Base-by-base conservation (phyloP, 352 stramenopile species). In the Phytophthora constricta region DNA sequence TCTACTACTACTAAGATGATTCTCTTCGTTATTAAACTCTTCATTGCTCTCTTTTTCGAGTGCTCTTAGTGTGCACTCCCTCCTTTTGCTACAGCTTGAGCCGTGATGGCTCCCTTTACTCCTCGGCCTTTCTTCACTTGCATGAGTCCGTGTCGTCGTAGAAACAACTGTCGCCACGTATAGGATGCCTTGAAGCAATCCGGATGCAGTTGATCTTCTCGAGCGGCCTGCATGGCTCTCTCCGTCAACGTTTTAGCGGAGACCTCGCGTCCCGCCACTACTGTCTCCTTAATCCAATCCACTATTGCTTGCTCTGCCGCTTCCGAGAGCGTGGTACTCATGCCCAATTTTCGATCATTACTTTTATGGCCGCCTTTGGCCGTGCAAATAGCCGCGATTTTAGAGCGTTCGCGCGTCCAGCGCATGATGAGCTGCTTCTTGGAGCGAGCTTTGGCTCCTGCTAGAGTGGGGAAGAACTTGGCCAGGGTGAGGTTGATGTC, bases 1-100 rank as follows among this genome's bases (percentile, higher is more conserved):
- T 90, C 41, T 89, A 89, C 67, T 92, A 92, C 67, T 89, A 89
- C 62, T 92, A 80, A 62, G 7, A 4, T n/a, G n/a, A 17, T 27
- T 47, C 33, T 46, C n/a, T n/a, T n/a, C n/a, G n/a, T n/a, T n/a
- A n/a, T n/a, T n/a, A n/a, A n/a, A n/a, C n/a, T n/a, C n/a, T n/a
- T 37, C 31, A 37, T 37, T 37, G 19, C 50, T 41, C 22, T 31
- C 34, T 57, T n/a, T 11, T 33, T 26, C 11, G 13, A 37, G 13
- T 34, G 14, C 5, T 5, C 20, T 43, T 25, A 50, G 13, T 50
- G 20, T 28, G 25, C 20, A 34, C 31, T n/a, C 23, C 26, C 45
- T 26, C 19, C 46, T 20, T 47, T 39, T 52, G 31, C 31, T 37
- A 11, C 31, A 37, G 39, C 39, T 41, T 28, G 41, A 46, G 39